Evolutionary conservation across 129 eudicot genomes (phyloP).

Genomic region (Centaurea solstitialis): DNA sequence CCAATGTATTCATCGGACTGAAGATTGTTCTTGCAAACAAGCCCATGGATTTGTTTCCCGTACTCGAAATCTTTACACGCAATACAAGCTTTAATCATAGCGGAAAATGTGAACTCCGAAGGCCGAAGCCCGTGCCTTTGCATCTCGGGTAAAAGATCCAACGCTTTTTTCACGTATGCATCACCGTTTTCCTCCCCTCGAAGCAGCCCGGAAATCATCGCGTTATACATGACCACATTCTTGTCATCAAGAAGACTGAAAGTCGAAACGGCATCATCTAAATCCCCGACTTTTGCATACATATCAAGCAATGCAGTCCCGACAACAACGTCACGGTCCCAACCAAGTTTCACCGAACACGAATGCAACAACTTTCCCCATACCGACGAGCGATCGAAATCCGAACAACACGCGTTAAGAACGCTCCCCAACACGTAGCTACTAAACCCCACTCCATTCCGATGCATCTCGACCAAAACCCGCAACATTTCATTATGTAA

Average conservation of each 20-base stretch:
- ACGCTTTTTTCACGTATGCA: slow-evolving; percentile 8
- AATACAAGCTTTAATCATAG: slow-evolving; percentile 45
- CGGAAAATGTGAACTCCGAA: slow-evolving; percentile 46
- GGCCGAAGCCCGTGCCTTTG: slow-evolving; percentile 41
- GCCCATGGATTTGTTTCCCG: slow-evolving; percentile 52
- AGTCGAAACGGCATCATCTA: slow-evolving; percentile 32
- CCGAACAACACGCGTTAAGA: slow-evolving; percentile 42
- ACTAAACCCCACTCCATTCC: slow-evolving; percentile 24
- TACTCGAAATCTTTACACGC: slow-evolving; percentile 31
- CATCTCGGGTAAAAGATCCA: slow-evolving; percentile 37
- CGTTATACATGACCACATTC: slow-evolving; percentile 58
- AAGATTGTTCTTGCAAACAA: slow-evolving; percentile 40
- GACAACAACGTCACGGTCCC: slow-evolving; percentile 50
- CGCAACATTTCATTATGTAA: slow-evolving; percentile 28
- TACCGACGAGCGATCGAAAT: slow-evolving; percentile 10
- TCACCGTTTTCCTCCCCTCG: slow-evolving; percentile 14
- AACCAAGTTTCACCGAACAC: slow-evolving; percentile 40
- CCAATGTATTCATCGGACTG: slow-evolving; percentile 45
- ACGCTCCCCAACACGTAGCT: slow-evolving; percentile 54
- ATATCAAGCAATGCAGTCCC: slow-evolving; percentile 56
- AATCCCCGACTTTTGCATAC: slow-evolving; percentile 50
- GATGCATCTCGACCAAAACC: slow-evolving; percentile 47
- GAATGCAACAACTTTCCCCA: slow-evolving; percentile 48
- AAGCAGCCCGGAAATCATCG: slow-evolving; percentile 48
- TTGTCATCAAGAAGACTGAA: slow-evolving; percentile 34